Percentiles rank a stretch among this genome's conserved stretches.
These are phyloP conservation scores for Xylariales sp. DNA, from an alignment of 2,329 filamentous ascomycete genomes.

Conservation along the genomic window DNA sequence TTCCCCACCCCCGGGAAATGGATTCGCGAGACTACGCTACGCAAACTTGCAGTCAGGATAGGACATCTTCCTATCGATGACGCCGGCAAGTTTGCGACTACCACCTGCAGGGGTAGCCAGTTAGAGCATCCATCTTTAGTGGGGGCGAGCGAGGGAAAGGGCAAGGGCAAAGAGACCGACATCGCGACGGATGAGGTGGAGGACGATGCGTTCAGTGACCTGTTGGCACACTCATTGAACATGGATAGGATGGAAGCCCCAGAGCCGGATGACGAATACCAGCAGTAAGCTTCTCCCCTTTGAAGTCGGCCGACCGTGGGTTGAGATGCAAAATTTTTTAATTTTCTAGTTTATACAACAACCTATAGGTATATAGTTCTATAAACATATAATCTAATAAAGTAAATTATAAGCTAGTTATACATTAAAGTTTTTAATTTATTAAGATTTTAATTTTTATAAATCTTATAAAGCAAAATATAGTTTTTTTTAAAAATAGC, in stretches of 20 bases:
- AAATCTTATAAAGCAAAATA: too few species aligned
- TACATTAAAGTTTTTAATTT: too few species aligned
- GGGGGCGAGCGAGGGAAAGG: slow-evolving; percentile 24
- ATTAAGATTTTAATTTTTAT: too few species aligned
- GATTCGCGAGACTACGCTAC: slow-evolving; percentile 27
- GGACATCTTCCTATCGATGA: slow-evolving; percentile 28
- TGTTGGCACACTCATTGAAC: slow-evolving; percentile 27
- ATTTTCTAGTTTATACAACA: too few species aligned
- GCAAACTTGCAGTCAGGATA: slow-evolving; percentile 26
- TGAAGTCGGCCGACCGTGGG: too few species aligned
- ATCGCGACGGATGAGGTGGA: slow-evolving; percentile 27
- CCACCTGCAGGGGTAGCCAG: slow-evolving; percentile 24
- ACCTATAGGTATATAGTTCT: too few species aligned
- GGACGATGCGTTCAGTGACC: slow-evolving; percentile 26
- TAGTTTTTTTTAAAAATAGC: too few species aligned
- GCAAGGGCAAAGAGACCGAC: slow-evolving; percentile 22
- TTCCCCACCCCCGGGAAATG: slow-evolving; percentile 23
- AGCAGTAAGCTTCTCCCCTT: too few species aligned
- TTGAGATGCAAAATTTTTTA: too few species aligned
- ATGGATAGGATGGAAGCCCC: slow-evolving; percentile 22
- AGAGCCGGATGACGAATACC: slow-evolving; percentile 26
- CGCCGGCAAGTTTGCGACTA: slow-evolving; percentile 25
- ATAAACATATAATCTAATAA: too few species aligned
- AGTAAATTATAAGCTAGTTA: too few species aligned
- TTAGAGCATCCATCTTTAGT: slow-evolving; percentile 23